phyloP scores from a whole-genome alignment of 495 filamentous ascomycete species.

The Neurospora africana region DNA sequence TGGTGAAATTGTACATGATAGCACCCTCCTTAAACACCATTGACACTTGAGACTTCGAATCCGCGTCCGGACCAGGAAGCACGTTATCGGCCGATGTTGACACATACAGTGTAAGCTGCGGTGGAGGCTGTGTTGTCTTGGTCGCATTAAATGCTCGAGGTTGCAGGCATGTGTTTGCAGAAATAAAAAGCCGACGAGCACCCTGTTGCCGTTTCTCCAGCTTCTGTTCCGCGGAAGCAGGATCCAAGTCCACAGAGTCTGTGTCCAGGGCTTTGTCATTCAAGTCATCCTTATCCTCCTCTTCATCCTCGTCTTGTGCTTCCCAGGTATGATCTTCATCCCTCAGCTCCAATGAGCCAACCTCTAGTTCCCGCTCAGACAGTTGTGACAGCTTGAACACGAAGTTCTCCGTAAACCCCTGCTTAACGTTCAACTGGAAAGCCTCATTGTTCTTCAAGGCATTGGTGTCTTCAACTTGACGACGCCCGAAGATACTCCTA shows the following conservation, averaged over 20 bases:
- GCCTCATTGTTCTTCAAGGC: conserved; percentile 56
- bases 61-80: conserved; percentile 52
- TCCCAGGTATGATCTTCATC: not conserved
- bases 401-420: conserved; percentile 41
- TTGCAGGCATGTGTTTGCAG: conserved; percentile 70
- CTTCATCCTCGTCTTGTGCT: conserved; percentile 2
- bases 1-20: conserved; percentile 42
- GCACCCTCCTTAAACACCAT: conserved; percentile 46
- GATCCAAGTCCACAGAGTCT: not conserved
- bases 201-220: conserved; percentile 17
- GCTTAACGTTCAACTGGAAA: conserved; percentile 39
- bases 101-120: conserved; percentile 69
- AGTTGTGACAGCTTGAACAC: conserved; percentile 17
- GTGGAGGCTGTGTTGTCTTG: conserved; percentile 34
- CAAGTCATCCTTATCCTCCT: not conserved
- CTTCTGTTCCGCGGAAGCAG: conserved; percentile 2
- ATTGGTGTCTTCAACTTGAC: conserved; percentile 28
- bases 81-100: conserved; percentile 55
- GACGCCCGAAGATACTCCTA: conserved; percentile 53
- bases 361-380: conserved; percentile 5
- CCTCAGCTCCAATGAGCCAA: conserved; percentile 11
- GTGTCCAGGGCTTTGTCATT: not conserved
- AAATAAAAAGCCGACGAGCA: conserved; percentile 55
- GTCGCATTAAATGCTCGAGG: conserved; percentile 41
- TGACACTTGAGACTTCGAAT: conserved; percentile 34